Evolutionary conservation across 495 filamentous ascomycete genomes (phyloP), one percentile per base, ranked within the genome.

Genomic region (Recurvomyces mirabilis): DNA sequence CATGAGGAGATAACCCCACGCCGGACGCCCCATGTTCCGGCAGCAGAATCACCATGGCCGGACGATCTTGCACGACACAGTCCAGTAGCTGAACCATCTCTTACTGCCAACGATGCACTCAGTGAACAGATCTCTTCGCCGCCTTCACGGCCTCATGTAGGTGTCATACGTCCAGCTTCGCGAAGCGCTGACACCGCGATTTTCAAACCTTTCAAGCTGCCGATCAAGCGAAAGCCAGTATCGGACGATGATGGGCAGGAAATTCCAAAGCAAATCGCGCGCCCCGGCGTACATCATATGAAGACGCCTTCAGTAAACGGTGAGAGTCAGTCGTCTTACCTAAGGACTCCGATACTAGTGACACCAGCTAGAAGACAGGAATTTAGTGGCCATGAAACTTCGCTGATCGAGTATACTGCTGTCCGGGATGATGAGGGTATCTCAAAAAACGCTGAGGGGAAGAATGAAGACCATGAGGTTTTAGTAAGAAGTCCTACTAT

Each of bases 251-350:
- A n/a, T n/a, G n/a, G n/a, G n/a, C n/a, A n/a, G n/a, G n/a, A n/a
- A n/a, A n/a, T n/a, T n/a, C n/a, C n/a, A n/a, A n/a, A n/a, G n/a
- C n/a, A n/a, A n/a, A n/a, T n/a, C n/a, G n/a, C n/a, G n/a, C n/a
- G n/a, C n/a, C n/a, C n/a, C n/a, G n/a, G n/a, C n/a, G n/a, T n/a
- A n/a, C n/a, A n/a, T n/a, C n/a, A n/a, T n/a, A n/a, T n/a, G n/a
- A n/a, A n/a, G n/a, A n/a, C n/a, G n/a, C n/a, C n/a, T n/a, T n/a
- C n/a, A n/a, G n/a, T n/a, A 6, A 21, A 5, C 15, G 9, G 11
- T 34, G 4, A 13, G 3, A 46, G 37, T 15, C 39, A 43, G 30
- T 44, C 40, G 1, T 51, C 47, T 5, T 51, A 51, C 22, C 34
- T 51, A 5, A 44, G 31, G 35, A 37, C 48, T 1, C 41, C 48